phyloP scores from a whole-genome alignment of 768 basidiomycete genomes.

The Psilocybe tampanensis region DNA sequence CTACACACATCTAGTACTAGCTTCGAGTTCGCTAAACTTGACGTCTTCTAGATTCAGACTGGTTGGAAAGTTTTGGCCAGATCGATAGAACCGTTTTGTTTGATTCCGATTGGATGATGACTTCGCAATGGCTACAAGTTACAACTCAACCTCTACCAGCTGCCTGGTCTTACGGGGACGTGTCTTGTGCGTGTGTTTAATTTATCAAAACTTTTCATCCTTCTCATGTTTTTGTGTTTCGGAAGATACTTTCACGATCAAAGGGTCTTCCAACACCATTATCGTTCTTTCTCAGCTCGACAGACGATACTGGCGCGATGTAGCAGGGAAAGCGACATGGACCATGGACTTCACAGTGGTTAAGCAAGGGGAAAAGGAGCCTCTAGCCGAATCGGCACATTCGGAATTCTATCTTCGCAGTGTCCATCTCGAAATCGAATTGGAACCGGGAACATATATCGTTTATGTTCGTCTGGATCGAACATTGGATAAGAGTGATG shows the following conservation, averaged over 20 bases:
- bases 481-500: conserved; percentile 23
- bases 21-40: neutral
- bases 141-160: conserved; percentile 41
- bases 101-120: conserved; percentile 48
- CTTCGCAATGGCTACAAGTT: conserved; percentile 53
- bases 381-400: conserved; percentile 38
- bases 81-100: conserved; percentile 51
- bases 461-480: conserved; percentile 45
- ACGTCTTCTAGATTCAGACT: conserved; percentile 37
- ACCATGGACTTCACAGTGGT: conserved; percentile 53
- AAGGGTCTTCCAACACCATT: conserved; percentile 41
- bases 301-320: conserved; percentile 48
- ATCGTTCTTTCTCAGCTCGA: conserved; percentile 57
- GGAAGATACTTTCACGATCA: conserved; percentile 48
- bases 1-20: neutral
- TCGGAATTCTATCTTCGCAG: conserved; percentile 40
- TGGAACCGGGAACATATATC: conserved; percentile 45
- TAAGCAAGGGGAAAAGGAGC: conserved; percentile 44
- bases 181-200: conserved; percentile 44
- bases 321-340: conserved; percentile 46
- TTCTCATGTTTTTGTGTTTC: neutral
- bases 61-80: conserved; percentile 43
- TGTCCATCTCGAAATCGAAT: conserved; percentile 42
- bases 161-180: conserved; percentile 57
- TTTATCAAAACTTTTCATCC: neutral